Percentiles rank a stretch among this genome's conserved stretches.
Conservation (phyloP, 148 eudicot genomes). For the Spergularia marina region DNA sequence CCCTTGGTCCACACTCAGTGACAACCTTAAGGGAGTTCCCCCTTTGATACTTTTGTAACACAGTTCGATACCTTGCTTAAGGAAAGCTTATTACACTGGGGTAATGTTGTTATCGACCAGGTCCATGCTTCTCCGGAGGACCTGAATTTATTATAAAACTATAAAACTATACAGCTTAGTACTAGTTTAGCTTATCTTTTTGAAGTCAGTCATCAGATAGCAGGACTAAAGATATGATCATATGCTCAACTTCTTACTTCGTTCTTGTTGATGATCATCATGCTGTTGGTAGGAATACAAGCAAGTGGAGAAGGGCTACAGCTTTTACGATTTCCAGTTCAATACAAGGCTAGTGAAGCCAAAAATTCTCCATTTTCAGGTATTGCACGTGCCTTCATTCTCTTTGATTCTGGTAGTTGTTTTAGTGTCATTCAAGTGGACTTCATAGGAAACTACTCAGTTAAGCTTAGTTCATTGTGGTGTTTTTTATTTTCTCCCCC, state of each 20-base stretch:
- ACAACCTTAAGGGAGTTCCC: no score
- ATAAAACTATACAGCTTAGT: no score
- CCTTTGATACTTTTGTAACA: no score
- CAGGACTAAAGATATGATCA: no score
- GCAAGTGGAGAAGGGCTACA: conserved; percentile 62
- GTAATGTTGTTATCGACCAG: no score
- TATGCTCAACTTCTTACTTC: background rate
- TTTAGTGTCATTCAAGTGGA: background rate
- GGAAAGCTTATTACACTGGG: no score
- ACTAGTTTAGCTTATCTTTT: no score
- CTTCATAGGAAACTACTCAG: background rate
- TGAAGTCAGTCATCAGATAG: no score
- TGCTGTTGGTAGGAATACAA: conserved; percentile 49
- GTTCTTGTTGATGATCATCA: conserved; percentile 7
- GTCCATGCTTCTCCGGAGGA: no score
- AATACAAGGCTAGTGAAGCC: conserved; percentile 83
- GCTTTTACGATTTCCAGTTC: conserved; percentile 67
- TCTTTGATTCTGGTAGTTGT: background rate
- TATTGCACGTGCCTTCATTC: conserved; percentile 26
- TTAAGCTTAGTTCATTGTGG: background rate
- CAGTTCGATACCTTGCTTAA: no score
- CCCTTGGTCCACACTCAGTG: no score
- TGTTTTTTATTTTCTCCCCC: background rate
- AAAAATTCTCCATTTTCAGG: conserved; percentile 94
- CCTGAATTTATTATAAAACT: no score